Evolutionary conservation across 805 yeast genomes (phyloP).

Genomic region (Yarrowia divulgata): DNA sequence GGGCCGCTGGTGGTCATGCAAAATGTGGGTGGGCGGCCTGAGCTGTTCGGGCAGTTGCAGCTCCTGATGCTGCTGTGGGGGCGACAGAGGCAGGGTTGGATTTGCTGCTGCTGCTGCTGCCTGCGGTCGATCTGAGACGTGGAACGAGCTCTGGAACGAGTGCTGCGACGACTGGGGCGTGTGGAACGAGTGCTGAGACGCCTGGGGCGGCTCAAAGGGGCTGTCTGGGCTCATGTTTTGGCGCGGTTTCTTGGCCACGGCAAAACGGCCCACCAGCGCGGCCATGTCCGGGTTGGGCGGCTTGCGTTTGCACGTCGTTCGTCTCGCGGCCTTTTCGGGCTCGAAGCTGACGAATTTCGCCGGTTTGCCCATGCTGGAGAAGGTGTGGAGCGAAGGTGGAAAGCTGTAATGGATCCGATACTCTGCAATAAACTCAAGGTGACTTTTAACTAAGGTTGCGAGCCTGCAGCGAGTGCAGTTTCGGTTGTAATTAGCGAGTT

Average conservation of each 20-base stretch:
- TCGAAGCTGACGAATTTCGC: conserved; percentile 33
- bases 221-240: not conserved
- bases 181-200: conserved; percentile 2
- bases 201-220: conserved; percentile 9
- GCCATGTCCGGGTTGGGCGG: conserved; percentile 23
- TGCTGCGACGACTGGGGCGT: not conserved
- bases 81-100: conserved; percentile 3
- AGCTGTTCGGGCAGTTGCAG: conserved; percentile 25
- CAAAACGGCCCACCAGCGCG: conserved; percentile 20
- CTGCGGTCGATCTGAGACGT: not conserved
- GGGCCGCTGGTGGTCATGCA: not conserved
- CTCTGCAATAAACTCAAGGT: conserved; percentile 14
- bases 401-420: not conserved
- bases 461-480: not conserved
- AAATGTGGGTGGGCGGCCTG: not conserved
- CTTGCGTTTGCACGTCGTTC: conserved; percentile 1
- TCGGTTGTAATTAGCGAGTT: not conserved
- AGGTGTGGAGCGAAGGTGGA: not conserved
- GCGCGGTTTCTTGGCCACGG: not conserved
- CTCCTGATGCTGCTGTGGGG: conserved; percentile 20
- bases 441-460: conserved; percentile 14
- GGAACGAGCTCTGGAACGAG: conserved; percentile 14
- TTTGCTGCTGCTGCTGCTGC: not conserved
- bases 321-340: conserved; percentile 29
- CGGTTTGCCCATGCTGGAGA: conserved; percentile 21